Base-by-base conservation (phyloP, 257 asterid species). In the Apocynum venetum region DNA sequence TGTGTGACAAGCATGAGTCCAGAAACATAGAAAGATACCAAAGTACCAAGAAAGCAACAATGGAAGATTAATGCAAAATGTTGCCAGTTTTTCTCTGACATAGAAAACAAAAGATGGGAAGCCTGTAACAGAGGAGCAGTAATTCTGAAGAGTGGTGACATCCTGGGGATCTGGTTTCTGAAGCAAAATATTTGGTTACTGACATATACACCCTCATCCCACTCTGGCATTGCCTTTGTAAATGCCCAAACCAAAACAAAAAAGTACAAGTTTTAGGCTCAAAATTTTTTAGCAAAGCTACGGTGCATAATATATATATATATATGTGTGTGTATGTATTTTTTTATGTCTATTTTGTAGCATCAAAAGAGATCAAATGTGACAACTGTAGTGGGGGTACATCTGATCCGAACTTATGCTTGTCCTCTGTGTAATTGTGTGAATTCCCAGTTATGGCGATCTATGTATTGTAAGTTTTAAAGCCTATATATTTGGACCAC, bases 401-500 rank as follows among this genome's bases (percentile, higher is more conserved):
- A 46, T 73, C 80, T 80, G 68, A 65, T 40, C 60, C 56, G n/a
- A 79, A 40, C 66, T 52, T 79, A 72, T n/a, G 56, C 60, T 40
- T 74, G 65, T 60, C 77, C 52, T 64, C 60, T 35, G 64, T 13
- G 61, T 55, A 44, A 52, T 57, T 57, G 49, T 49, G 44, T 64
- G 72, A 60, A 74, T 75, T 78, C 52, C 70, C 70, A 78, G 80
- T 74, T 60, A 51, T 57, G 74, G 71, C 75, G 77, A 64, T 69
- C 10, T 43, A 40, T 47, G 49, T 46, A 46, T 46, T 46, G 49
- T 46, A 74, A 68, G 61, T 79, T 53, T 77, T 35, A 66, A 57
- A 70, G 4, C 56, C 76, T 76, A 73, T 6, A 57, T 11, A 14
- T 35, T 51, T 76, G 88, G 85, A 79, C 88, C 88, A 82, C 80